Base-by-base conservation (phyloP, 1,139 yeast species). In the Candida dubliniensis region DNA sequence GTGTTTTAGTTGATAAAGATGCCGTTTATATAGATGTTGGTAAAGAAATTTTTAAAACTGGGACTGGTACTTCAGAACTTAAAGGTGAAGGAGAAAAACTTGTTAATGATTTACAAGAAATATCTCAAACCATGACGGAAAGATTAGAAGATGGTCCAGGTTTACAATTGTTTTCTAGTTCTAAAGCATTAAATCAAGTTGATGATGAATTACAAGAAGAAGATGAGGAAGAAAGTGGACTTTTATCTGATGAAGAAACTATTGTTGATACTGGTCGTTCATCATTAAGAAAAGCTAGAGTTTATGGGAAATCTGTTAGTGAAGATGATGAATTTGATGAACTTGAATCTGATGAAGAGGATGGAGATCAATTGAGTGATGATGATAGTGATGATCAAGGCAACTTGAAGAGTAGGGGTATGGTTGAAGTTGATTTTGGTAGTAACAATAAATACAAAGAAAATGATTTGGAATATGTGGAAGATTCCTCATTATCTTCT, bases 21-120 rank as follows among this genome's bases (percentile, higher is more conserved):
- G 97, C 99, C 3, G 99, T 95, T 1, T 79, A 91, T 58, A 89
- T 95, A 50, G 97, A 95, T 60, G 84, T 91, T 39, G 97, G 96
- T 3, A 67, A 62, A 51, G 81, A 70, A 60, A 69, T 64, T 53
- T 87, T 87, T 61, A 81, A 77, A 14, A 74, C 80, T 5, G 90
- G 87, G 39, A 45, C 38, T 32, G 51, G 47, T 5, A 40, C 42
- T 5, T 36, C 31, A 1, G 61, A 57, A 40, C 89, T 86, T 52
- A 76, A 74, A 56, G 96, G 96, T 34, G 91, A 96, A 61, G 77
- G 77, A 55, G 97, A 93, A 63, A 79, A 82, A 57, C 68, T 90
- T 51, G 96, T 93, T 18, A 87, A 95, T 8, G 82, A 81, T 41
- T 73, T 93, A 53, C 98, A 91, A 61, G 76, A 77, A 25, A 88